Percentiles rank a stretch among this genome's conserved stretches.
These are phyloP conservation scores for Candida arabinofermentans DNA, from an alignment of 805 yeast genomes.

Conservation along the genomic window DNA sequence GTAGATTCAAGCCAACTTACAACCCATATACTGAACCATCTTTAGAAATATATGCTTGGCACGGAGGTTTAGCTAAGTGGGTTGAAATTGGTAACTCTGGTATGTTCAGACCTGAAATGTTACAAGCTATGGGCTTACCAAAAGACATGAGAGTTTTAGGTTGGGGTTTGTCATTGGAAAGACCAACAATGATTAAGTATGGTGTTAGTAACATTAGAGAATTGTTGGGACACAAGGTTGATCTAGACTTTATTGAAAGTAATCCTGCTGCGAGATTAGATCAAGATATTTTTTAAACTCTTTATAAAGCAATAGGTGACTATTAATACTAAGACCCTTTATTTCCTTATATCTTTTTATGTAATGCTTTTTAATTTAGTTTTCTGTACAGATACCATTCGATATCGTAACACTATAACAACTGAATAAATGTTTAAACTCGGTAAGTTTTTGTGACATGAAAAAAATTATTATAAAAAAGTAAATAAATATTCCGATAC, in stretches of 20 bases:
- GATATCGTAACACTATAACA: no score
- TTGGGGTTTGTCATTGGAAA: conserved; percentile 94
- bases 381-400: no score
- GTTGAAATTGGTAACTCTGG: conserved; percentile 99
- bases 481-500: conserved; percentile 78
- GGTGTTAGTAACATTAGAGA: conserved; percentile 95
- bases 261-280: conserved; percentile 98
- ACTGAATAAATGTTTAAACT: no score
- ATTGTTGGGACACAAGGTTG: conserved; percentile 93
- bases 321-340: no score
- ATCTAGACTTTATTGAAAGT: conserved; percentile 87
- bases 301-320: no score
- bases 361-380: no score
- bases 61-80: conserved; percentile 91
- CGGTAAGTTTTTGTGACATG: no score
- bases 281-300: conserved; percentile 47
- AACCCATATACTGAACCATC: conserved; percentile 99
- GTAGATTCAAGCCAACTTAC: conserved; percentile 97
- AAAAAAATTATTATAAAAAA: no score
- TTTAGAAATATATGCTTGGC: conserved; percentile 96
- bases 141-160: conserved; percentile 91
- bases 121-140: conserved; percentile 97
- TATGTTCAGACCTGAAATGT: conserved; percentile 99
- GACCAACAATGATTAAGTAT: conserved; percentile 99
- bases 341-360: no score